Base-by-base conservation (phyloP, 306 rosid species). In the Cucumis sativus region DNA sequence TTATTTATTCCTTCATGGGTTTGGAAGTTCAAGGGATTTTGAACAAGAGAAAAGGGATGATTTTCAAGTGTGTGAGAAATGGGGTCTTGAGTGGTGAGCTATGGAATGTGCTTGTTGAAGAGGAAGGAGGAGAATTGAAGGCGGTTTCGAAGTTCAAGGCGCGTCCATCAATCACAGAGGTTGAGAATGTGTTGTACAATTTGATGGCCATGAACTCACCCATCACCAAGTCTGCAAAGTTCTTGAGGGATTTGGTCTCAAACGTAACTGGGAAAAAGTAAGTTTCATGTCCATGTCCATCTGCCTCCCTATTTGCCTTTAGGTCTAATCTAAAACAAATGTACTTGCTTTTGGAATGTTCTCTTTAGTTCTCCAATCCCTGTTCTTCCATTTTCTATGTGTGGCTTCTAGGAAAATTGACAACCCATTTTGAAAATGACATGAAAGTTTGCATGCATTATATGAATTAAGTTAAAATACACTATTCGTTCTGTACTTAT, bases 151-250 rank as follows among this genome's bases (percentile, higher is more conserved):
- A 81, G 20, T 91, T 95, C 81, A 90, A 86, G 83, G 52, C 79
- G 0, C 83, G 97, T 77, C 97, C 93, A 59, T 86, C 88, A 4
- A 87, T 91, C 33, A 84, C 57, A 11, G 97, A 96, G 81, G 97
- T 96, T 74, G 97, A 92, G 89, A 91, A 64, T 84, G 97, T 92
- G 21, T 76, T 96, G 86, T 92, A 96, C 75, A 96, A 92, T 76
- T 74, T 96, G 84, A 91, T 92, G 97, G 96, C 99, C 18, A 84
- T 91, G 69, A 96, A 92, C 82, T 96, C 98, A 0, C 98, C 97
- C 0, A 85, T 96, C 37, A 92, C 99, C 4, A 91, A 92, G 80
- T 92, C 97, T 37, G 93, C 92, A 2, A 91, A 87, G 82, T 91
- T 92, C 85, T 82, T 96, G 70, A 96, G 40, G 85, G 96, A 87